Evolutionary conservation across 2,329 filamentous ascomycete species (phyloP).

Genomic region (Alternaria ethzedia): DNA sequence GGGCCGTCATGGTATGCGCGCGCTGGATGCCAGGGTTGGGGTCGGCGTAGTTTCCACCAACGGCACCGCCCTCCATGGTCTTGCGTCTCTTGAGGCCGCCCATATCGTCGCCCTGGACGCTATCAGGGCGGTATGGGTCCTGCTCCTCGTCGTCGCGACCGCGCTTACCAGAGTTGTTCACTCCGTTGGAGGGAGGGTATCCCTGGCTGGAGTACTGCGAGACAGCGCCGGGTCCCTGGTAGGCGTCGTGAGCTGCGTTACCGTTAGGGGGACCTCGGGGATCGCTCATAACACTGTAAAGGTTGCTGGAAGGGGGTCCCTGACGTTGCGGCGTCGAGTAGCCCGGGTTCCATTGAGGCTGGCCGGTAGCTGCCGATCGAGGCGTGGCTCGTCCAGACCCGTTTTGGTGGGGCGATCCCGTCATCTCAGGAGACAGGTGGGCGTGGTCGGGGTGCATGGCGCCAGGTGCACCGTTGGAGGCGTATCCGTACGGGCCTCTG

Average conservation of each 20-base stretch:
- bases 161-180: conserved; percentile 64
- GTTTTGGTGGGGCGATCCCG: conserved; percentile 81
- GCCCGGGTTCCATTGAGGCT: conserved; percentile 73
- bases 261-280: conserved; percentile 72
- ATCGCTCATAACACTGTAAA: conserved; percentile 90
- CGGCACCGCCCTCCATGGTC: conserved; percentile 63
- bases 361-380: conserved; percentile 74
- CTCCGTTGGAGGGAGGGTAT: conserved; percentile 67
- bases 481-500: conserved; percentile 80
- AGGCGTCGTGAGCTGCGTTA: conserved; percentile 70
- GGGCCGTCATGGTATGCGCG: conserved; percentile 37
- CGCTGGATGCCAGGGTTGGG: conserved; percentile 42
- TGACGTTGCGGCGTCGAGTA: conserved; percentile 82
- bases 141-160: conserved; percentile 68
- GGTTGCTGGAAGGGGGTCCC: conserved; percentile 73
- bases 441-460: conserved; percentile 73
- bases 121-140: conserved; percentile 70
- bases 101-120: conserved; percentile 61
- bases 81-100: conserved; percentile 79
- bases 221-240: conserved; percentile 68
- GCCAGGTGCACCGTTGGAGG: conserved; percentile 67
- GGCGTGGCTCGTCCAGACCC: conserved; percentile 85
- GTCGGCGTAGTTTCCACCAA: conserved; percentile 41
- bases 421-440: conserved; percentile 82
- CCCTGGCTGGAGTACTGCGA: conserved; percentile 66